Percentiles rank a stretch among this genome's conserved stretches.
Conservation (phyloP, 768 basidiomycete species). For the Tephrocybe sp. region DNA sequence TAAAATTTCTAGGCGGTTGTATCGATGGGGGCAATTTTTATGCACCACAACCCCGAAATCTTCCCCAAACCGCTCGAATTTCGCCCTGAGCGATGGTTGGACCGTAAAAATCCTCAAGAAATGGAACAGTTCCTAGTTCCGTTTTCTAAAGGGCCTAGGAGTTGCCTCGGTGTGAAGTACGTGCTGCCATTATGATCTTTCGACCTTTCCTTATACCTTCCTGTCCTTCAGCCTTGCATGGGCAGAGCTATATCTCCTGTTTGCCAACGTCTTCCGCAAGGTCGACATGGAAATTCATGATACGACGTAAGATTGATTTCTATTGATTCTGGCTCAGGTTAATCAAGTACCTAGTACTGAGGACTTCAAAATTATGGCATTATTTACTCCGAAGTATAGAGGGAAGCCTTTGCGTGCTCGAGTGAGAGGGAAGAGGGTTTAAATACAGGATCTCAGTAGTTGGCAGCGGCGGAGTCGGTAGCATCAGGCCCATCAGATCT, state of each 20-base stretch:
- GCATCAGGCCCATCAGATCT: too few relatives aligned
- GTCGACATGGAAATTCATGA: neutral
- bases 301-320: neutral
- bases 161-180: slow-evolving; percentile 45
- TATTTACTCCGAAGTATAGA: neutral
- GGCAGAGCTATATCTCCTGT: slow-evolving; percentile 41
- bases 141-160: slow-evolving; percentile 46
- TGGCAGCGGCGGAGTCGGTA: too few relatives aligned
- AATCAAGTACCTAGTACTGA: neutral
- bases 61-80: slow-evolving; percentile 41
- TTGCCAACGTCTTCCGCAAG: slow-evolving; percentile 28
- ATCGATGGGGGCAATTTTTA: slow-evolving; percentile 33
- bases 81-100: slow-evolving; percentile 43
- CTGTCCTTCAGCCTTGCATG: slow-evolving; percentile 35
- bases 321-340: too few relatives aligned
- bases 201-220: neutral
- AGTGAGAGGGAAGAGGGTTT: neutral
- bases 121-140: slow-evolving; percentile 41
- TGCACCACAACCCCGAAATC: slow-evolving; percentile 38
- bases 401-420: neutral
- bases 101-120: slow-evolving; percentile 23
- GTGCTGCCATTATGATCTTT: slow-evolving; percentile 16
- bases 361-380: neutral
- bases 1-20: slow-evolving; percentile 38
- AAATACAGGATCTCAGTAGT: too few relatives aligned